Conservation (phyloP, 2,329 filamentous ascomycete species). For the Conoideocrella luteorostrata region DNA sequence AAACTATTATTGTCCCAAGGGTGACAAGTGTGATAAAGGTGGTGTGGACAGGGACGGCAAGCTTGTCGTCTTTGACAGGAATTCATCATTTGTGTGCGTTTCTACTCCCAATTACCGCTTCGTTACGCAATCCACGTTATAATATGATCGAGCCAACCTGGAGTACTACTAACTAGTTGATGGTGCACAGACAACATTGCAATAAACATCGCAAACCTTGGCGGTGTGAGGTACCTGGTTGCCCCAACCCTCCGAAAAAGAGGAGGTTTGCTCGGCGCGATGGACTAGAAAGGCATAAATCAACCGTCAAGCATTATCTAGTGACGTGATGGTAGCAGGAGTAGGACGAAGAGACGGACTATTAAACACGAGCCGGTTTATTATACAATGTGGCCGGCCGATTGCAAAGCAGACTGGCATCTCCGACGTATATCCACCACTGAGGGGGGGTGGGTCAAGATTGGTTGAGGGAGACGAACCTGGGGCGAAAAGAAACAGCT, state of each 20-base stretch:
- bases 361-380: too few relatives aligned
- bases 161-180: conserved; percentile 10
- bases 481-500: too few relatives aligned
- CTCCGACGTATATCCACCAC: too few relatives aligned
- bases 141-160: neutral
- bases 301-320: conserved; percentile 32
- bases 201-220: conserved; percentile 38
- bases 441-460: too few relatives aligned
- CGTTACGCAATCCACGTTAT: too few relatives aligned
- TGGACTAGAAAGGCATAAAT: conserved; percentile 34
- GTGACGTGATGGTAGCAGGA: conserved; percentile 19
- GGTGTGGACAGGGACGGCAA: conserved; percentile 32
- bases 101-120: too few relatives aligned
- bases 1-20: conserved; percentile 29
- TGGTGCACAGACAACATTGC: conserved; percentile 30
- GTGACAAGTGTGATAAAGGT: conserved; percentile 31
- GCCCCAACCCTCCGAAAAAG: conserved; percentile 35
- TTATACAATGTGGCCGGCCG: too few relatives aligned
- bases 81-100: conserved; percentile 34
- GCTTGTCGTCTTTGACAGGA: conserved; percentile 33
- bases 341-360: too few relatives aligned
- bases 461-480: too few relatives aligned
- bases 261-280: conserved; percentile 35
- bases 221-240: conserved; percentile 31
- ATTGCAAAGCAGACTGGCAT: too few relatives aligned